A percentile compares a stretch with the other conserved stretches of the same genome.
Conservation (phyloP, 306 rosid genomes). For the Mucuna pruriens region DNA sequence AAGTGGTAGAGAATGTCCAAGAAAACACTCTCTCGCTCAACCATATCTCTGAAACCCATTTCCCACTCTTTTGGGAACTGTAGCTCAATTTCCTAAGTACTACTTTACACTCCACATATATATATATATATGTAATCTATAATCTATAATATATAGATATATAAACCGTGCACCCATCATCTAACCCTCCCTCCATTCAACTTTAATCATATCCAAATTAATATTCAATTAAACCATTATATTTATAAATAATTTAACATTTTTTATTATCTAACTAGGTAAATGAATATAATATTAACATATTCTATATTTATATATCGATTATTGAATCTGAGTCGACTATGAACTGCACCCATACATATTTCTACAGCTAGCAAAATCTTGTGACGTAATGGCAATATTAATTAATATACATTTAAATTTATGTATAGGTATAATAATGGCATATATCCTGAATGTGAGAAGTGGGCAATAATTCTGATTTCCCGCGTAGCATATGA, state of each 20-base stretch:
- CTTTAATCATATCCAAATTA: neutral
- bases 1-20: conserved; percentile 55
- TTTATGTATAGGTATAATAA: neutral
- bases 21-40: conserved; percentile 29
- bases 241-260: too few species aligned
- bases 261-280: too few species aligned
- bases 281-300: too few species aligned
- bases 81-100: conserved; percentile 56
- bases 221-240: too few species aligned
- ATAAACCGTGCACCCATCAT: neutral
- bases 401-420: neutral
- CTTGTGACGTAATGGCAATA: neutral
- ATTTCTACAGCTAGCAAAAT: neutral
- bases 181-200: neutral
- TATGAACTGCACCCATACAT: too few species aligned
- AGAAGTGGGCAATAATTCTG: conserved; percentile 41
- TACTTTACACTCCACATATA: conserved; percentile 18
- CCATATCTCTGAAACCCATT: conserved; percentile 42
- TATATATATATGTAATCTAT: too few species aligned
- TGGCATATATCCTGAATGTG: neutral
- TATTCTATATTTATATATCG: too few species aligned
- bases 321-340: too few species aligned
- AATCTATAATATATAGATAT: too few species aligned
- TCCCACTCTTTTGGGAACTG: conserved; percentile 54
- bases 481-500: conserved; percentile 41